Conservation (phyloP, 352 stramenopile species). For the Phytophthora uliginosa region DNA sequence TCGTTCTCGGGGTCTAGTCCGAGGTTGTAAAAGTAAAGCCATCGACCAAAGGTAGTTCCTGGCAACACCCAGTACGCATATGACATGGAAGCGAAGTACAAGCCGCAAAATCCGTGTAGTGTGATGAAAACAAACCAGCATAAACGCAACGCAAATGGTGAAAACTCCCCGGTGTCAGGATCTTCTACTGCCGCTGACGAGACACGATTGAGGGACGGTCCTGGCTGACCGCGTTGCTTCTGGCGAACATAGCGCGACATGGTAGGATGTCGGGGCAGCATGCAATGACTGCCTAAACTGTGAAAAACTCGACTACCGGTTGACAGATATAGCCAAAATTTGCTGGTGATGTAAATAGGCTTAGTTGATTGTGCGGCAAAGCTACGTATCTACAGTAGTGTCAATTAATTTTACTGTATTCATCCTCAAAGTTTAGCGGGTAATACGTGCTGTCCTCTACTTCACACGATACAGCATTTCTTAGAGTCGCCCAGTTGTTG, state of each 20-base stretch:
- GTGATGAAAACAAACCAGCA: constrained; percentile 18
- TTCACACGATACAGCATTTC: constrained; percentile 9
- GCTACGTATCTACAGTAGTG: not conserved
- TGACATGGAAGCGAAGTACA: constrained; percentile 13
- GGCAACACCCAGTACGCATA: constrained; percentile 13
- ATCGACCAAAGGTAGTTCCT: constrained; percentile 11
- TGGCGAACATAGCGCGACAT: not conserved
- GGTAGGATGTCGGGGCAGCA: not conserved
- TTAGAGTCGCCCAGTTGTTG: constrained; percentile 6
- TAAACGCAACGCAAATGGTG: not conserved
- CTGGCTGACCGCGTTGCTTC: not conserved
- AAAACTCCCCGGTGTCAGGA: not conserved
- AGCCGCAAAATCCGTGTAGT: constrained; percentile 13
- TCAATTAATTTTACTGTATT: constrained; percentile 22
- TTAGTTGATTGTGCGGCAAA: too few relatives aligned
- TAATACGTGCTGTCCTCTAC: constrained; percentile 9
- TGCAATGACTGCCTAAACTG: not conserved
- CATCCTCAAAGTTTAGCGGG: constrained; percentile 23
- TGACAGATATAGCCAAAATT: not conserved
- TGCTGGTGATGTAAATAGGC: not conserved
- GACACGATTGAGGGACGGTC: not conserved
- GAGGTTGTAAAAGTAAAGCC: constrained; percentile 22
- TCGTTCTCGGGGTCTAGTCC: constrained; percentile 21
- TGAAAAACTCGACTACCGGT: not conserved
- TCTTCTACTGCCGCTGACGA: not conserved